phyloP scores from a whole-genome alignment of 2,329 filamentous ascomycete species.

The Ceratocystis cubensis region DNA sequence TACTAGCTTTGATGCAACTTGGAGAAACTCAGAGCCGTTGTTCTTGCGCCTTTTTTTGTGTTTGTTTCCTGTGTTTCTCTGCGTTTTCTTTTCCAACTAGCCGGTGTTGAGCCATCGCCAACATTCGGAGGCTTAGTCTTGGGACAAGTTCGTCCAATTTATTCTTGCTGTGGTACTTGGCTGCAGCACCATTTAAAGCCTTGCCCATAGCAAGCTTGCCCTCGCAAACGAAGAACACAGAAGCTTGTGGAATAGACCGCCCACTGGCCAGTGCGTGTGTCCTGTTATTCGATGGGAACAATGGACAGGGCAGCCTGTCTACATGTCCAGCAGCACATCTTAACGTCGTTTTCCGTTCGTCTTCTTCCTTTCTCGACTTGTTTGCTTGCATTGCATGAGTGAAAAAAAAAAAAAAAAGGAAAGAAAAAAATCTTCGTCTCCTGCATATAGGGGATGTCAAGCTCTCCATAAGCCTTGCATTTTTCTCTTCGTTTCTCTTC shows the following conservation, averaged over 20 bases:
- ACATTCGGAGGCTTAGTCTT: not conserved
- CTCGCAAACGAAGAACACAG: too few species aligned
- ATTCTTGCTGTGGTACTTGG: not conserved
- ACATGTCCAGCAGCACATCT: not conserved
- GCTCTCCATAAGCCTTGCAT: not conserved
- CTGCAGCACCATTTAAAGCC: conserved; percentile 5
- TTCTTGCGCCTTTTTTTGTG: too few species aligned
- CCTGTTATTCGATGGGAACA: not conserved
- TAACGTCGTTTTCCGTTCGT: not conserved
- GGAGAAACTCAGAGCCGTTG: too few species aligned
- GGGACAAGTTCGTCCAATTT: not conserved
- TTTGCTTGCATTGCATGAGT: not conserved
- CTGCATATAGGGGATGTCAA: not conserved
- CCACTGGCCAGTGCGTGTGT: not conserved
- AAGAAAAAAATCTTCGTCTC: not conserved
- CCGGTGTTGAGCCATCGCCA: not conserved
- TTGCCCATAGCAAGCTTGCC: not conserved
- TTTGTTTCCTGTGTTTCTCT: not conserved
- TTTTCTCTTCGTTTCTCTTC: not conserved
- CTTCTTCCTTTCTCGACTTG: not conserved
- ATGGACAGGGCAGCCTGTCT: not conserved
- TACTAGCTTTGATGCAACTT: too few species aligned
- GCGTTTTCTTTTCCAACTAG: too few species aligned
- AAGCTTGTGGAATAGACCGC: not conserved
- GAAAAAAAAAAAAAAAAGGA: not conserved